Evolutionary conservation across 768 basidiomycete species (phyloP), one percentile per base, ranked within the genome.

Genomic region (Mycena floridula): DNA sequence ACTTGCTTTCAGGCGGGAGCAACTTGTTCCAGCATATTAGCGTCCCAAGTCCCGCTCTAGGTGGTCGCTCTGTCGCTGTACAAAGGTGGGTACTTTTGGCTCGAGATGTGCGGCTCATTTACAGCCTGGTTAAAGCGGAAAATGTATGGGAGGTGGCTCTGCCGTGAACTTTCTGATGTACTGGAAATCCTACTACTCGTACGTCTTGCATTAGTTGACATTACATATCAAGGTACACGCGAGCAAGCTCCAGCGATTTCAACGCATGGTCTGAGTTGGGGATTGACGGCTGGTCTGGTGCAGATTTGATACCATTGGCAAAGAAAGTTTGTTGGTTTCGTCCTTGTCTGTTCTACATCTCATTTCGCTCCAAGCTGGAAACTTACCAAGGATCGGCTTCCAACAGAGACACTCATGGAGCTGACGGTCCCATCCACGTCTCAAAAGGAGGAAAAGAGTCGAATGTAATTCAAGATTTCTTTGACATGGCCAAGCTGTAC

Each of bases 271-370:
- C 74, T 53, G 61, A 64, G 2, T 58, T 74, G 21, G 66, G 65
- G 4, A 82, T 83, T 54, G 59, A 70, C 1, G 82, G 81, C 2
- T 85, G 83, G 83, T 67, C 79, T 5, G 75, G 77, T 0, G 62
- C 67, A 39, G 64, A 76, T 22, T 54, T 85, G 4, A 71, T 84
- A 24, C 81, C 82, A 0, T 60, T 82, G 12, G 49, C 81, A 24
- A 73, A 64, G 49, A 82, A 82, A 70, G 83, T 76, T 45, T 7
- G 42, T 40, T 20, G 11, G 26, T 30, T 3, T n/a, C 15, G 7
- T 21, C 8, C 8, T 18, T 48, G 15, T 37, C 38, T 9, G 18
- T 16, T 16, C 24, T 22, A 12, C 11, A 25, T 30, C 27, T n/a
- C 15, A 22, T 25, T 9, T 6, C n/a, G 15, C 15, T 11, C 21